Evolutionary conservation across 768 basidiomycete genomes (phyloP), one percentile per base, ranked within the genome.

Genomic region (Polyporus arcularius): DNA sequence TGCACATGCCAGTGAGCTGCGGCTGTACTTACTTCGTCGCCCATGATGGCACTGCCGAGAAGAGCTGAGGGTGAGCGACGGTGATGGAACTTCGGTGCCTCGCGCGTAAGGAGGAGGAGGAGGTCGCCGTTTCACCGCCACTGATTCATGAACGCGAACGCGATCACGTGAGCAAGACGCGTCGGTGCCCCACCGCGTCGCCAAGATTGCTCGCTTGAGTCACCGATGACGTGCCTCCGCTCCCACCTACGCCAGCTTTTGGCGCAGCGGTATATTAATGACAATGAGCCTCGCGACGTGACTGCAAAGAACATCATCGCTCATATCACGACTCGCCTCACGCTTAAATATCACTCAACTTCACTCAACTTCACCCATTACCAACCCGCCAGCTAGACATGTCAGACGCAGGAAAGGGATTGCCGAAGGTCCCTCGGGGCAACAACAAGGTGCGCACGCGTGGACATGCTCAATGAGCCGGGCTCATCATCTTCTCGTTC

Each of bases 361-460:
- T 5, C 43, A 45, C n/a, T n/a, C n/a, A n/a, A n/a, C n/a, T n/a
- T n/a, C n/a, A n/a, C n/a, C n/a, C n/a, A n/a, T n/a, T n/a, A n/a
- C n/a, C 7, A 16, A 16, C 14, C 4, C 14, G 16, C 46, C 40
- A 26, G 1, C 31, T 8, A 49, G 21, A 15, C 15, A 57, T 57
- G 56, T 43, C 56, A 7, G 41, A 51, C 41, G 56, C 48, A 42
- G 31, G 42, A 14, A 47, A 30, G 28, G 26, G 48, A 51, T 30
- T 57, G 2, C 56, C 42, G 30, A 48, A 57, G 40, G 56, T 40
- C 9, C 40, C 30, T 26, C 35, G 41, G n/a, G 42, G 48, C 47
- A 50, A 50, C 40, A 57, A 57, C 49, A 50, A 38, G 56, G 56
- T 57, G 51, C 49, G 48, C n/a, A 28, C 14, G 11, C n/a, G 12